Evolutionary conservation across 371 early-diverging fungal species (phyloP).

Genomic region (Dinochytrium kinnereticum): DNA sequence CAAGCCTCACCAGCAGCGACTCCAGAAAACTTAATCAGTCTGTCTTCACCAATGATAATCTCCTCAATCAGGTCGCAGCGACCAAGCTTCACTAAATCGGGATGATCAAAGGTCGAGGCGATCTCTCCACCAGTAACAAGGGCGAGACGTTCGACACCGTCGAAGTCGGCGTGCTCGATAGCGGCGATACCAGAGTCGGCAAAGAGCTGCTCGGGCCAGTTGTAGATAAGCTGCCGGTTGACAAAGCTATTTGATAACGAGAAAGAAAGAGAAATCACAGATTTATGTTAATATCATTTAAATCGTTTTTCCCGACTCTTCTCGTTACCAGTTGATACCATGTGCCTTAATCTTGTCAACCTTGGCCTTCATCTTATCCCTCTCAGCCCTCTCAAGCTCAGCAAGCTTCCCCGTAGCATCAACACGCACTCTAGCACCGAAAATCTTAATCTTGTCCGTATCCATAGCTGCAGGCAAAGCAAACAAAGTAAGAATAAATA

Average conservation of each 20-base stretch:
- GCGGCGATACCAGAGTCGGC: constrained; percentile 95
- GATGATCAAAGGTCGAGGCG: constrained; percentile 98
- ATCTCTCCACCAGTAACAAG: constrained; percentile 98
- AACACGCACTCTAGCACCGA: constrained; percentile 98
- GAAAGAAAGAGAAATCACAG: not conserved
- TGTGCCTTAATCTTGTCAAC: constrained; percentile 97
- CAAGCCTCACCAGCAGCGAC: constrained; percentile 97
- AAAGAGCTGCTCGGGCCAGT: constrained; percentile 99
- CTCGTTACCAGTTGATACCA: constrained; percentile 94
- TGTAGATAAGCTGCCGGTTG: constrained; percentile 99
- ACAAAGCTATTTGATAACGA: constrained; percentile 60
- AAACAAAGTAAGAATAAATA: constrained; percentile 8
- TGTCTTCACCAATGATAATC: constrained; percentile 97
- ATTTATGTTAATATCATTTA: not conserved
- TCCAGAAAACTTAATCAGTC: constrained; percentile 96
- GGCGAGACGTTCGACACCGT: constrained; percentile 98
- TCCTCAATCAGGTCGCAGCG: constrained; percentile 97
- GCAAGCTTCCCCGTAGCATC: constrained; percentile 97
- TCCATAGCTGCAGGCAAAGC: constrained; percentile 82
- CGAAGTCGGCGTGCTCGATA: constrained; percentile 99
- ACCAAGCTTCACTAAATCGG: constrained; percentile 93
- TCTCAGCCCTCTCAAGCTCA: constrained; percentile 98
- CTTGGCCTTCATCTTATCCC: constrained; percentile 98
- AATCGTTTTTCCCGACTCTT: no score
- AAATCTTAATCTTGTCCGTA: constrained; percentile 99